phyloP scores from a whole-genome alignment of 2,329 filamentous ascomycete species.

The Aspergillus sp. region DNA sequence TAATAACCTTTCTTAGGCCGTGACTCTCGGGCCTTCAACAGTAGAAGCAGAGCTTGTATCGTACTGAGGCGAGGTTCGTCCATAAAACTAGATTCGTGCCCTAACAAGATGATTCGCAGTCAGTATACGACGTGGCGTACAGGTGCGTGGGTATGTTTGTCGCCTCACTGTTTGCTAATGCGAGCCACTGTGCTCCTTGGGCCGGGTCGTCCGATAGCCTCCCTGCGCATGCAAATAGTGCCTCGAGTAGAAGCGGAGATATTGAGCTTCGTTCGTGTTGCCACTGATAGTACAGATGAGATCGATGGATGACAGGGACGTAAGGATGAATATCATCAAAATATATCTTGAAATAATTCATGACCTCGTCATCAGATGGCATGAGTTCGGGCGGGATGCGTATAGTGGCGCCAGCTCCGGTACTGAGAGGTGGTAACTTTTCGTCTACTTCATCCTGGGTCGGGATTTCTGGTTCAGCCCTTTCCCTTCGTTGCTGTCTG shows the following conservation, averaged over 20 bases:
- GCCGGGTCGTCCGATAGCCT: conserved; percentile 79
- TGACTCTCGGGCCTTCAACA: conserved; percentile 90
- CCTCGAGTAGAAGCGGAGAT: conserved; percentile 84
- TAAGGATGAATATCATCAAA: conserved; percentile 91
- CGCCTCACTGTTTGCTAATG: conserved; percentile 76
- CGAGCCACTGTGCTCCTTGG: conserved; percentile 89
- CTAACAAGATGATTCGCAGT: conserved; percentile 49
- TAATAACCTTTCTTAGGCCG: conserved; percentile 92
- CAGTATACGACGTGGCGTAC: conserved; percentile 8
- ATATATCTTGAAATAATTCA: conserved; percentile 86
- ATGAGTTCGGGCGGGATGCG: conserved; percentile 91
- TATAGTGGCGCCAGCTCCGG: conserved; percentile 72
- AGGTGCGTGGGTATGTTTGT: not conserved
- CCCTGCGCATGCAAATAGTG: conserved; percentile 86
- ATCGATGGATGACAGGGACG: conserved; percentile 82
- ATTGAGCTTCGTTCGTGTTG: conserved; percentile 77
- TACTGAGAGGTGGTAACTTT: conserved; percentile 66
- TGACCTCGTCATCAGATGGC: conserved; percentile 79
- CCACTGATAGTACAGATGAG: conserved; percentile 87
- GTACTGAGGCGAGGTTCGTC: conserved; percentile 88
- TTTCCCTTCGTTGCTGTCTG: conserved; percentile 59
- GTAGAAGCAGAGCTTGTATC: conserved; percentile 81
- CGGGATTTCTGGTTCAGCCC: conserved; percentile 56
- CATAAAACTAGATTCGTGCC: conserved; percentile 90
- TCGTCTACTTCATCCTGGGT: conserved; percentile 70